phyloP scores from a whole-genome alignment of 2,329 filamentous ascomycete species.

The Penicillium sp. region DNA sequence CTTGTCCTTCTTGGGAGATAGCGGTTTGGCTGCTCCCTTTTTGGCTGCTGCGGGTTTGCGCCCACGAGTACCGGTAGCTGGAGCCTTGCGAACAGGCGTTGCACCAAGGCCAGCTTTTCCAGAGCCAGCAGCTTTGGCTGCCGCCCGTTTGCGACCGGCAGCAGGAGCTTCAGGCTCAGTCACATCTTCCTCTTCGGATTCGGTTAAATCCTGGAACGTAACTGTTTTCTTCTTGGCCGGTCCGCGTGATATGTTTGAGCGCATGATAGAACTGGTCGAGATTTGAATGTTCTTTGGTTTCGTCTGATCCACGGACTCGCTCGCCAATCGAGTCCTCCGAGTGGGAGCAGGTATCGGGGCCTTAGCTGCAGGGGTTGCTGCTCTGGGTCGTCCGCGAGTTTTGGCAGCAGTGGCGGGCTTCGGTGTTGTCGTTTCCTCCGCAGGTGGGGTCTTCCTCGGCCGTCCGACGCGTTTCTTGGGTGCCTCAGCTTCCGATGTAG shows the following conservation, averaged over 20 bases:
- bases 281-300: constrained; percentile 28
- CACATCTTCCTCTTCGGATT: constrained; percentile 44
- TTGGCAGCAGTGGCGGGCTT: constrained; percentile 21
- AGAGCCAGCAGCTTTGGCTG: constrained; percentile 21
- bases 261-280: constrained; percentile 31
- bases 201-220: constrained; percentile 47
- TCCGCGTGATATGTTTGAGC: constrained; percentile 33
- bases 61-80: constrained; percentile 29
- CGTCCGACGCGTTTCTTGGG: constrained; percentile 23
- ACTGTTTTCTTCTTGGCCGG: constrained; percentile 48
- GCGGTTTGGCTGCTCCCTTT: constrained; percentile 35
- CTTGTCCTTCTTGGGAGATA: constrained; percentile 52
- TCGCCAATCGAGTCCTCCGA: constrained; percentile 13
- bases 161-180: constrained; percentile 29
- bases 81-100: constrained; percentile 48
- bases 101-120: constrained; percentile 43
- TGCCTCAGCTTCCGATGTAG: constrained; percentile 9
- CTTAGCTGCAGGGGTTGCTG: constrained; percentile 21
- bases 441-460: constrained; percentile 18
- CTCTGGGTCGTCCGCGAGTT: constrained; percentile 34
- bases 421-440: constrained; percentile 11
- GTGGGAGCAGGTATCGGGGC: constrained; percentile 12
- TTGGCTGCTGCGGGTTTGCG: constrained; percentile 36
- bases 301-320: constrained; percentile 11
- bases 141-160: constrained; percentile 25